Evolutionary conservation across 371 early-diverging fungal species (phyloP), one percentile per base, ranked within the genome.

Genomic region (Rhizopus sp.): DNA sequence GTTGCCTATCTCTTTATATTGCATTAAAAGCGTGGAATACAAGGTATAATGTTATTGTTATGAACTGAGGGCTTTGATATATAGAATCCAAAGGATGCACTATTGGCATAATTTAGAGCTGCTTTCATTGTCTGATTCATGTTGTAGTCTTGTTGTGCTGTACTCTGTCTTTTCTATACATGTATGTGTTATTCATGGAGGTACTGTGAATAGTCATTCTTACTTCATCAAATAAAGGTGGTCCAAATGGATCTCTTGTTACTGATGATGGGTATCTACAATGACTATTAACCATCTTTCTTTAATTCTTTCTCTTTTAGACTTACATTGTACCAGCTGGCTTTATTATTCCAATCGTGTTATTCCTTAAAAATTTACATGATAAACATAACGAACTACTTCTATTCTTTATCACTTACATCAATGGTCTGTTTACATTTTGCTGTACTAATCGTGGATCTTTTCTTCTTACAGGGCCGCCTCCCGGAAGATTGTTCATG

Each of bases 21-120:
- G 23, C 23, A 23, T 33, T 50, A 50, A 33, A 33, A 34, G 34
- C 50, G 50, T 34, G 50, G 50, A 34, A 50, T 15, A 35, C 34
- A 32, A 15, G 50, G 50, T 34, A 50, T 50, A 37, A 50, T 50
- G 16, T 34, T 50, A 7, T 48, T 48, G 34, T 50, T 50, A 33
- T 50, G 32, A 34, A 15, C 17, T 34, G 50, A 50, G 16, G 50
- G 33, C 12, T 50, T 50, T 34, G 50, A 34, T 34, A 50, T 12
- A 34, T 33, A 50, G 6, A 50, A 50, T n/a, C 50, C 50, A 33
- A 34, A 50, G 34, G 50, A 50, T 2, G 17, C 17, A 34, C 34
- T 10, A 12, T 50, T 50, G 3, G 50, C 50, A 4, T 33, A 16
- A 10, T 17, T 17, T 35, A 50, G 15, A 34, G 50, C 34, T 17